A percentile compares a stretch with the other conserved stretches of the same genome.
phyloP scores from a whole-genome alignment of 331 rosid species.

The Saraca asoca region DNA sequence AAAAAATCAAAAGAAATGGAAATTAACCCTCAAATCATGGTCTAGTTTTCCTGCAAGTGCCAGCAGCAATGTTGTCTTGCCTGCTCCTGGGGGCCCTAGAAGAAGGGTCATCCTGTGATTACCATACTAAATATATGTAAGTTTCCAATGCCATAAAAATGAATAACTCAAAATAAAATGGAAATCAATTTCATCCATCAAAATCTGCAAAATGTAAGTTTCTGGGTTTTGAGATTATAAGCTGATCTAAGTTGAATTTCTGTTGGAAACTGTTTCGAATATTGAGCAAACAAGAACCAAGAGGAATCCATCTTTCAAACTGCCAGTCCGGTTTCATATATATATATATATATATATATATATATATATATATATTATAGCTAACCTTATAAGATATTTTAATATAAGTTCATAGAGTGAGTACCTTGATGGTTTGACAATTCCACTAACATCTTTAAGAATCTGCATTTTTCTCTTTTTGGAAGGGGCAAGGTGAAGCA shows the following conservation, averaged over 20 bases:
- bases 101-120: constrained; percentile 81
- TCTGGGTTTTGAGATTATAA: not conserved
- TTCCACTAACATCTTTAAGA: constrained; percentile 66
- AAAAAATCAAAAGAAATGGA: not conserved
- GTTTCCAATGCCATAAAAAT: not conserved
- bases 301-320: constrained; percentile 6
- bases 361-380: too few species aligned
- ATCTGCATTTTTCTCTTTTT: constrained; percentile 71
- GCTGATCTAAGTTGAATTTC: not conserved
- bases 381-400: too few species aligned
- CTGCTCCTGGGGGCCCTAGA: constrained; percentile 79
- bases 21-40: constrained; percentile 55
- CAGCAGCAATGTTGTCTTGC: constrained; percentile 73
- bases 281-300: not conserved
- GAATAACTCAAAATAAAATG: not conserved
- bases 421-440: constrained; percentile 77
- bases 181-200: not conserved
- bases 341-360: too few species aligned
- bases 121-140: not conserved
- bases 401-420: not conserved
- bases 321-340: too few species aligned
- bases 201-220: not conserved
- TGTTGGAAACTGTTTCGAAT: not conserved
- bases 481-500: constrained; percentile 61
- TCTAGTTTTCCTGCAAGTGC: constrained; percentile 84